A percentile compares a stretch with the other conserved stretches of the same genome.
Conservation (phyloP, 352 stramenopile species). For the Pythium sp. region DNA sequence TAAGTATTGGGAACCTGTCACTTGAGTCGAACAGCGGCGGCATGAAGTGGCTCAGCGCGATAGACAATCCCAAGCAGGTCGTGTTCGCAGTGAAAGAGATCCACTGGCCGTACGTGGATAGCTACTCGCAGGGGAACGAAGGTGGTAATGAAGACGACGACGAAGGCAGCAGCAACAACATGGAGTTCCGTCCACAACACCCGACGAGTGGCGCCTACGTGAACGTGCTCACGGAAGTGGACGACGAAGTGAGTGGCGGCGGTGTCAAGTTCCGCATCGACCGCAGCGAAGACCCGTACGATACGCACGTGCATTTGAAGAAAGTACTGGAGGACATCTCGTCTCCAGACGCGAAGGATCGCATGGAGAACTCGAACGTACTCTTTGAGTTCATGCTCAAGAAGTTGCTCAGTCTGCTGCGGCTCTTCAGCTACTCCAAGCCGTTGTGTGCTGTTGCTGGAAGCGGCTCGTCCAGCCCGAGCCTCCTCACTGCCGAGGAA, state of each 20-base stretch:
- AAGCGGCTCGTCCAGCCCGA: neutral
- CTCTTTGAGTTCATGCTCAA: constrained; percentile 75
- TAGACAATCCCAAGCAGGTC: constrained; percentile 52
- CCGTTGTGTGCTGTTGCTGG: constrained; percentile 21
- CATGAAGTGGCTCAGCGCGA: constrained; percentile 27
- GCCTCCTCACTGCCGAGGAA: neutral
- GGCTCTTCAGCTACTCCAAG: constrained; percentile 73
- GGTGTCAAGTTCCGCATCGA: constrained; percentile 76
- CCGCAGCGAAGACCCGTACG: constrained; percentile 50
- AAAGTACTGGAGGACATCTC: constrained; percentile 58
- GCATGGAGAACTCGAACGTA: constrained; percentile 78
- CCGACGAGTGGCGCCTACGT: constrained; percentile 41
- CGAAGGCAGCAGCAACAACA: neutral
- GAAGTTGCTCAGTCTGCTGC: constrained; percentile 67
- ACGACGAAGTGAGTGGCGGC: constrained; percentile 53
- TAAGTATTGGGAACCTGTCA: constrained; percentile 41
- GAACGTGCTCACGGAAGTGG: constrained; percentile 67
- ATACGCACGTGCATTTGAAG: constrained; percentile 70
- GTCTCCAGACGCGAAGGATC: constrained; percentile 63
- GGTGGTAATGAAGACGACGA: constrained; percentile 13
- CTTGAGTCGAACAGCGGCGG: constrained; percentile 22
- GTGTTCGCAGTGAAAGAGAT: constrained; percentile 79
- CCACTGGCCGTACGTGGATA: constrained; percentile 67
- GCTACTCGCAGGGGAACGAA: constrained; percentile 8
- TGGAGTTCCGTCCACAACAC: constrained; percentile 9